A percentile compares a stretch with the other conserved stretches of the same genome.
Conservation (phyloP, 345 rosid species). For the Theobroma cacao region DNA sequence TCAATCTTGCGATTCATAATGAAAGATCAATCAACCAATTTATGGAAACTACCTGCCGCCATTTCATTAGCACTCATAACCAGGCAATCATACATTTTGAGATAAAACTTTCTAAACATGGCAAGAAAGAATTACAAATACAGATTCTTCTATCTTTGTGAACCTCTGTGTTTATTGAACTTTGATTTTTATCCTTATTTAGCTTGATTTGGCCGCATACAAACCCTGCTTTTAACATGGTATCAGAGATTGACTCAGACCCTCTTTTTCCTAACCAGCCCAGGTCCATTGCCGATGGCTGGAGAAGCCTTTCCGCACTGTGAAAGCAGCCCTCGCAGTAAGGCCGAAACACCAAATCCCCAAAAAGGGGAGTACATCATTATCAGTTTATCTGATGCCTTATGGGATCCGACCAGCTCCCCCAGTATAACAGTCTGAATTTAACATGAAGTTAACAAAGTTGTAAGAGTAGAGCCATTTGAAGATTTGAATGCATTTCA, state of each 20-base stretch:
- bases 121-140: not conserved
- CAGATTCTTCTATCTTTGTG: not conserved
- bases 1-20: too few relatives aligned
- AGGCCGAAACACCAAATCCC: conserved; percentile 52
- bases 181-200: too few relatives aligned
- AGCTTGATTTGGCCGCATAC: not conserved
- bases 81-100: not conserved
- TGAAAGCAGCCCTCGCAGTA: conserved; percentile 57
- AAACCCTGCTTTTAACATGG: not conserved
- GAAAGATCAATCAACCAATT: too few relatives aligned
- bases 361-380: conserved; percentile 56
- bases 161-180: not conserved
- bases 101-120: not conserved
- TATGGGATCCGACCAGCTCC: conserved; percentile 58
- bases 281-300: conserved; percentile 35
- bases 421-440: conserved; percentile 58
- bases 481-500: too few relatives aligned
- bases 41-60: not conserved
- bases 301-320: conserved; percentile 19
- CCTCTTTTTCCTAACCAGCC: conserved; percentile 56
- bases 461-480: too few relatives aligned
- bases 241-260: conserved; percentile 11
- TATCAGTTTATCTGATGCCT: conserved; percentile 53
- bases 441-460: not conserved
- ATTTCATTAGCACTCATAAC: not conserved